Conservation (phyloP, 352 stramenopile genomes). For the Phytophthora agathidicida region DNA sequence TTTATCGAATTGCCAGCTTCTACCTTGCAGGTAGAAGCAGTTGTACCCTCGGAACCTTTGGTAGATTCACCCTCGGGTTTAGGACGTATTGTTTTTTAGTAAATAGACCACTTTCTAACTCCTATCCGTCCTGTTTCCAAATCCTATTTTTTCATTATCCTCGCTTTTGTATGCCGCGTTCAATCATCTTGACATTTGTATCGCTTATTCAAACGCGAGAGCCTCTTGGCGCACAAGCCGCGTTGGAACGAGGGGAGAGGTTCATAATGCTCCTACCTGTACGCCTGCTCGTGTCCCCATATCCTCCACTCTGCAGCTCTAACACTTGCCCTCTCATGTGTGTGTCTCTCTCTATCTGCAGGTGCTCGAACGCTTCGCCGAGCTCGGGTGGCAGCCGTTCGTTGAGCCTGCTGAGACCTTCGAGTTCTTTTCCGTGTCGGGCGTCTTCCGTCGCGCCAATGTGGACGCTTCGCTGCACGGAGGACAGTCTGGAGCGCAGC, state of each 20-base stretch:
- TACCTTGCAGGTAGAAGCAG: background rate
- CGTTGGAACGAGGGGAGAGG: conserved; percentile 40
- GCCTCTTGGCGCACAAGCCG: conserved; percentile 36
- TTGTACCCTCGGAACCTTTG: background rate
- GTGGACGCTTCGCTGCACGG: conserved; percentile 62
- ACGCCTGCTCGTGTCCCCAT: conserved; percentile 7
- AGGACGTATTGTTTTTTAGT: too few species aligned
- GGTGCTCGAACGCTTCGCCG: conserved; percentile 82
- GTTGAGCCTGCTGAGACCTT: conserved; percentile 84
- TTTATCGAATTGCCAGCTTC: conserved; percentile 3
- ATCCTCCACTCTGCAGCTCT: background rate
- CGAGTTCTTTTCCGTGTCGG: conserved; percentile 84
- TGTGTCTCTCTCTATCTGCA: conserved; percentile 25
- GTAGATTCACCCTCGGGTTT: background rate
- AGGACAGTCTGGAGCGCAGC: conserved; percentile 32
- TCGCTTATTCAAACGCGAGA: conserved; percentile 11
- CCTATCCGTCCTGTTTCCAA: too few species aligned
- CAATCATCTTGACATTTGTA: conserved; percentile 29
- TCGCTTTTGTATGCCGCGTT: conserved; percentile 15
- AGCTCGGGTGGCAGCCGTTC: conserved; percentile 81
- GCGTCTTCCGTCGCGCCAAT: conserved; percentile 69
- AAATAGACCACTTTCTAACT: background rate
- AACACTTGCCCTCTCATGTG: background rate
- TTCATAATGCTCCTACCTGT: conserved; percentile 57
- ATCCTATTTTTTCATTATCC: conserved; percentile 6